Percentiles rank a stretch among this genome's conserved stretches.
These are phyloP conservation scores for Spergularia bocconei DNA, from an alignment of 148 eudicot species.

Conservation along the genomic window DNA sequence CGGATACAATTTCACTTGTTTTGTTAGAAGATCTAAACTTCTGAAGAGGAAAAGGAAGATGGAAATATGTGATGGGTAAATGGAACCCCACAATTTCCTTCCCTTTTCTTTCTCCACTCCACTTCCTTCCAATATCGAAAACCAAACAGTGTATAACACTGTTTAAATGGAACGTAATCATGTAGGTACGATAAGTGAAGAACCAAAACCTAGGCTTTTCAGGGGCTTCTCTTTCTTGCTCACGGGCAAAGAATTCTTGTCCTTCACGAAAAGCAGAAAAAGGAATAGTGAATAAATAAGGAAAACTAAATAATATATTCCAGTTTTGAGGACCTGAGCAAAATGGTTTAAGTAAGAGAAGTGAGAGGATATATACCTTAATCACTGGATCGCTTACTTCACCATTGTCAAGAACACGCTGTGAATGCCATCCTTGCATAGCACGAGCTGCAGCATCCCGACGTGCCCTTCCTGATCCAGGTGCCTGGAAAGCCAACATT, in stretches of 20 bases:
- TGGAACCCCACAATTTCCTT: neutral
- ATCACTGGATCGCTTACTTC: constrained; percentile 75
- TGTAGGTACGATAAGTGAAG: neutral
- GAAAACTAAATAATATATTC: neutral
- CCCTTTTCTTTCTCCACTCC: neutral
- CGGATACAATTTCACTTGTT: neutral
- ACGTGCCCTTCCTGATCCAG: constrained; percentile 80
- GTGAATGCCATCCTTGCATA: constrained; percentile 96
- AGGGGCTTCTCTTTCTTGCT: constrained; percentile 72
- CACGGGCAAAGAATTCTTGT: constrained; percentile 50
- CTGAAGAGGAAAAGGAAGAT: neutral
- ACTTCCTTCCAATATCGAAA: neutral
- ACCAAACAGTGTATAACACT: neutral
- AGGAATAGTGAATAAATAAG: neutral
- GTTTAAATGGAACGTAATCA: neutral
- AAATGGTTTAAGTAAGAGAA: constrained; percentile 2
- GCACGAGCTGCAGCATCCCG: constrained; percentile 97
- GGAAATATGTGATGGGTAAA: neutral
- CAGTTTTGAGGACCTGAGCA: neutral
- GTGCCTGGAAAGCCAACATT: constrained; percentile 49
- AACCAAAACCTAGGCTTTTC: constrained; percentile 61
- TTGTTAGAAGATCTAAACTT: neutral
- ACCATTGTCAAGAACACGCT: constrained; percentile 81
- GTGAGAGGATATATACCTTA: constrained; percentile 37
- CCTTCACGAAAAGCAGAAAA: constrained; percentile 42